A percentile compares a stretch with the other conserved stretches of the same genome.
These are phyloP conservation scores for Phytophthora pluvialis DNA, from an alignment of 352 stramenopile species.

Conservation along the genomic window DNA sequence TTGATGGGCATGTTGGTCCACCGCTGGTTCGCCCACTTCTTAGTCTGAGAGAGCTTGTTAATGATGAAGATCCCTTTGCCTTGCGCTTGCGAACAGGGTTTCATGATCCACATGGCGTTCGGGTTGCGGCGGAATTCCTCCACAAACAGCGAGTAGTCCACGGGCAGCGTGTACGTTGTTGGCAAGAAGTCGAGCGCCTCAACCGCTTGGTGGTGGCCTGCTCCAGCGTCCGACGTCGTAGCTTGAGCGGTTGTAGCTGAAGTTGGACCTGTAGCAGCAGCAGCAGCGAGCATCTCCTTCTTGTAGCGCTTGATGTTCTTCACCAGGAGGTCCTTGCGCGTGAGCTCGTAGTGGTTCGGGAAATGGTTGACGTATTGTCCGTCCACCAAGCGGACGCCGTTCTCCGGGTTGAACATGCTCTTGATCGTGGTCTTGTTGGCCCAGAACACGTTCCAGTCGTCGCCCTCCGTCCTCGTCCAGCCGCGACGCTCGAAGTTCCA, in stretches of 20 bases:
- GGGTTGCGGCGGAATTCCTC: constrained; percentile 89
- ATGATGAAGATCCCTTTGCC: constrained; percentile 95
- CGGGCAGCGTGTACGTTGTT: constrained; percentile 92
- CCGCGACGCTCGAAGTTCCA: constrained; percentile 88
- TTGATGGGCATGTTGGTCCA: constrained; percentile 75
- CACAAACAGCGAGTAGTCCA: constrained; percentile 94
- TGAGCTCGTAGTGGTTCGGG: constrained; percentile 94
- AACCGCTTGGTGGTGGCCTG: not conserved
- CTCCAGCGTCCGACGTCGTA: not conserved
- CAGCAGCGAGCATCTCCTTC: constrained; percentile 54
- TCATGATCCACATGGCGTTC: constrained; percentile 95
- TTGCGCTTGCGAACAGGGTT: constrained; percentile 89
- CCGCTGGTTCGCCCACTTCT: constrained; percentile 88
- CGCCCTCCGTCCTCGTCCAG: constrained; percentile 81
- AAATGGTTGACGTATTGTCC: constrained; percentile 87
- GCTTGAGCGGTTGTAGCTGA: not conserved
- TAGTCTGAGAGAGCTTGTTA: constrained; percentile 93
- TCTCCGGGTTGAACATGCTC: constrained; percentile 91
- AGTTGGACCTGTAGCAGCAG: constrained; percentile 2
- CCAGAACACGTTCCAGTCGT: constrained; percentile 96
- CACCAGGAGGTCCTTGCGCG: constrained; percentile 93
- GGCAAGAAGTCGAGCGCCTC: constrained; percentile 84
- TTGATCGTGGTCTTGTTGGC: constrained; percentile 90
- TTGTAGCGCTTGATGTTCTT: constrained; percentile 95
- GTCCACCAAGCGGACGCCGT: constrained; percentile 59